Base-by-base conservation (phyloP, 2,329 filamentous ascomycete genomes). In the Neofusicoccum laricinum region DNA sequence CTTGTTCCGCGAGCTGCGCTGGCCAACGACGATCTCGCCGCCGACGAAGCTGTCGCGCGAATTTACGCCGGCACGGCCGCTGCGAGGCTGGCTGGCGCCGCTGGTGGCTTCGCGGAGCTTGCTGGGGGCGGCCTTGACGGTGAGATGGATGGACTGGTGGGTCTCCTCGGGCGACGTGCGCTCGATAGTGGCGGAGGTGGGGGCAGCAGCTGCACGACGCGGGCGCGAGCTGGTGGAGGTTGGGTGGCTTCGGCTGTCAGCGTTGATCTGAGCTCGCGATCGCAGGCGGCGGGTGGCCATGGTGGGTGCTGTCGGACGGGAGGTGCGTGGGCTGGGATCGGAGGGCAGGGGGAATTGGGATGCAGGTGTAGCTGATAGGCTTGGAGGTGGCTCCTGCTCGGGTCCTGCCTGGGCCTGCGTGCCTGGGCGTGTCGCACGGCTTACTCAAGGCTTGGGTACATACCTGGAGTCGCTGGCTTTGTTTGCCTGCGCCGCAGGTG, bases 111-210 rank as follows among this genome's bases (percentile, higher is more conserved):
- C 77, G 62, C 80, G 75, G 25, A 83, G 75, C 72, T 80, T 82
- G 72, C 75, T 80, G 17, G 81, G 81, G 2, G 79, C 78, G 14
- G 80, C 80, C 66, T 82, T 82, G 67, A 83, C 80, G 43, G 80
- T 83, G 65, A 83, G 76, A 64, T 78, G 76, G 64, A 83, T 78
- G 58, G 78, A 80, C 65, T 77, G 78, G 66, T 77, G 78, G 46
- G 76, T 75, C 65, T 78, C 76, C 59, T 79, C 75, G 65, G 78
- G 78, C 49, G 77, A 75, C 25, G 61, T 65, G 41, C 68, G 65
- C 68, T 78, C 73, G 63, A 79, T 75, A 53, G 75, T 70, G 55
- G 75, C 74, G 21, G 67, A 61, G 57, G 67, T 55, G 46, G 64
- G 64, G 17, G 66, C 64, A 36, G 73, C 70, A 41, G 74, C 70